Evolutionary conservation across 495 filamentous ascomycete species (phyloP).

Genomic region (Patellaria atrata): DNA sequence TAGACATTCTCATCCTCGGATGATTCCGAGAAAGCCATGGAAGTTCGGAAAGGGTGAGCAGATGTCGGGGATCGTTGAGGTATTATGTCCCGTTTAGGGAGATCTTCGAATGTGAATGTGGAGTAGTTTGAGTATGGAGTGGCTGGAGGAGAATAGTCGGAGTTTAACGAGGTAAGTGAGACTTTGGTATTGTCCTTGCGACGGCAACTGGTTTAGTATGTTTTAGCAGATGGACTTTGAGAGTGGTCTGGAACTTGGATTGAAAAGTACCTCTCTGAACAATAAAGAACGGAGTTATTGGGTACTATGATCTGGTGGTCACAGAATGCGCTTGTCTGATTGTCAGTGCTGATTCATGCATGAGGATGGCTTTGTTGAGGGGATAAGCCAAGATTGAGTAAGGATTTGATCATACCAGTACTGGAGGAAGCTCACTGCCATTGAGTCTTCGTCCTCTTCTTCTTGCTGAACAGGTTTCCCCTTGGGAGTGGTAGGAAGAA

Average conservation of each 20-base stretch:
- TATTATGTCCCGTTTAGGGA: constrained; percentile 26
- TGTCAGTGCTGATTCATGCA: constrained; percentile 4
- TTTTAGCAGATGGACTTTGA: constrained; percentile 2
- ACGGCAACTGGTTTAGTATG: constrained; percentile 24
- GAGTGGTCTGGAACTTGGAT: not conserved
- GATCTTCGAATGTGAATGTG: constrained; percentile 23
- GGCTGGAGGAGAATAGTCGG: constrained; percentile 19
- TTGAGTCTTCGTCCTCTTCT: constrained; percentile 35
- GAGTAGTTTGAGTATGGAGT: constrained; percentile 16
- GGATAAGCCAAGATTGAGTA: constrained; percentile 8
- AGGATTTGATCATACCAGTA: constrained; percentile 40
- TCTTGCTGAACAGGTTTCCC: constrained; percentile 10
- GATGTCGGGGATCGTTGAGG: constrained; percentile 28
- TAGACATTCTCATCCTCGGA: constrained; percentile 17
- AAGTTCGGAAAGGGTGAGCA: constrained; percentile 13
- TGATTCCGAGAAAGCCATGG: constrained; percentile 19
- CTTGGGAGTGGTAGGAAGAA: constrained; percentile 13
- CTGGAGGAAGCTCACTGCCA: constrained; percentile 49
- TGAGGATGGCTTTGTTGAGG: not conserved
- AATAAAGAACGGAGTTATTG: constrained; percentile 40
- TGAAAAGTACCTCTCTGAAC: constrained; percentile 28
- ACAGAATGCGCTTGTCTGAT: constrained; percentile 42
- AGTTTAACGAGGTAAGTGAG: constrained; percentile 5
- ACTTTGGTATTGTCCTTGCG: constrained; percentile 24
- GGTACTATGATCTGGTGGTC: constrained; percentile 54